Percentiles rank a stretch among this genome's conserved stretches.
Evolutionary conservation across 352 stramenopile species (phyloP).

Genomic region (Phytophthora constricta): DNA sequence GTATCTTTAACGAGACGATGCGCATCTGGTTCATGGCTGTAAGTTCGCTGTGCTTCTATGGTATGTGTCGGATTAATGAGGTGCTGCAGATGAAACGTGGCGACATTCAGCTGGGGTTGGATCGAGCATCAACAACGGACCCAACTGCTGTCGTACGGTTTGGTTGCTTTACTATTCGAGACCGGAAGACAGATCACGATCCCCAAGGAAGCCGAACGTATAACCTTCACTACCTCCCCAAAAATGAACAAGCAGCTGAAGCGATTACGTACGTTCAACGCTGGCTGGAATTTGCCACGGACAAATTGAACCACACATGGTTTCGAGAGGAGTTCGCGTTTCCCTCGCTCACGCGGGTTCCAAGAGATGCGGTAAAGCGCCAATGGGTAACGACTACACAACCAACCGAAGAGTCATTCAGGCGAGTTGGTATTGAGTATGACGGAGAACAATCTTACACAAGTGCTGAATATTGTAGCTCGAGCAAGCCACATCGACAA

Average conservation of each 20-base stretch:
- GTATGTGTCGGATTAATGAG: constrained; percentile 26
- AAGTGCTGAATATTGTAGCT: constrained; percentile 18
- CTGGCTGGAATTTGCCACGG: constrained; percentile 3
- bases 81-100: constrained; percentile 12
- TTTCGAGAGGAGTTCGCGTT: constrained; percentile 1
- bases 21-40: constrained; percentile 20
- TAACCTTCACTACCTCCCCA: background rate
- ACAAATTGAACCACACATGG: background rate
- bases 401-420: no score
- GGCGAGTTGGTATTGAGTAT: background rate
- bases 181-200: background rate
- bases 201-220: background rate
- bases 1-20: constrained; percentile 21
- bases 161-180: constrained; percentile 17
- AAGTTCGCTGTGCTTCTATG: constrained; percentile 24
- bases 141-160: background rate
- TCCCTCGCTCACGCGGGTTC: constrained; percentile 3
- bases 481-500: background rate
- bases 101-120: constrained; percentile 13
- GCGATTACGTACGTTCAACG: background rate
- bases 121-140: background rate
- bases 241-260: background rate
- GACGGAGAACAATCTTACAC: constrained; percentile 17
- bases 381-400: no score
- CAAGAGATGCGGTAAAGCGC: background rate